phyloP scores from a whole-genome alignment of 257 asterid genomes.

The Sherardia arvensis region DNA sequence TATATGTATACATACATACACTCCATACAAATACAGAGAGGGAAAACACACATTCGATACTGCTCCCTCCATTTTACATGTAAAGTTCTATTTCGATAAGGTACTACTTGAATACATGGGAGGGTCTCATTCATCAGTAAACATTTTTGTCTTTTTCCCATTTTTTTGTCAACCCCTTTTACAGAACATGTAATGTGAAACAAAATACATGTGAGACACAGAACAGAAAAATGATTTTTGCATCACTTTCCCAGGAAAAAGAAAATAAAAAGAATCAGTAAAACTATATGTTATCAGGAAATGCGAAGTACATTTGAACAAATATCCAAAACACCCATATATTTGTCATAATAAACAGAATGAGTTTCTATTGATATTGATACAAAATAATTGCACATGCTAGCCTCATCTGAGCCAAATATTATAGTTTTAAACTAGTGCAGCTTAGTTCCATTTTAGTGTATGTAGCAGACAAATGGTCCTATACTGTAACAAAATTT shows the following conservation, averaged over 20 bases:
- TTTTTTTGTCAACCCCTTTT: too few species aligned
- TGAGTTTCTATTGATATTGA: background rate
- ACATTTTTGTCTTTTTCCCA: too few species aligned
- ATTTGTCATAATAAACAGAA: background rate
- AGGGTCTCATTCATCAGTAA: background rate
- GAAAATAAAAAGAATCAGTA: background rate
- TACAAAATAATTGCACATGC: background rate
- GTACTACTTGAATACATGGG: background rate
- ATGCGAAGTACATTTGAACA: background rate
- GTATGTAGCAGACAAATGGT: background rate
- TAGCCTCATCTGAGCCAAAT: background rate
- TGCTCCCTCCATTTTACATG: background rate
- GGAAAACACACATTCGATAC: background rate
- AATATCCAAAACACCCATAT: background rate
- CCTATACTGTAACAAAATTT: background rate
- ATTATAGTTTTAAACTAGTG: background rate
- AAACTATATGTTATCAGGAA: background rate
- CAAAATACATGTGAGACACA: background rate
- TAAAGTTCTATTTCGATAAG: background rate
- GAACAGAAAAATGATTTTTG: background rate
- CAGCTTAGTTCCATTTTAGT: background rate
- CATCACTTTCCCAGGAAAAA: background rate
- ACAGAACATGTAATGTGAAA: too few species aligned
- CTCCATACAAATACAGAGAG: background rate
- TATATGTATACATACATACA: too few species aligned